Percentiles rank a stretch among this genome's conserved stretches.
Evolutionary conservation across 1,139 yeast species (phyloP).

Genomic region (Candida tetrigidarum): DNA sequence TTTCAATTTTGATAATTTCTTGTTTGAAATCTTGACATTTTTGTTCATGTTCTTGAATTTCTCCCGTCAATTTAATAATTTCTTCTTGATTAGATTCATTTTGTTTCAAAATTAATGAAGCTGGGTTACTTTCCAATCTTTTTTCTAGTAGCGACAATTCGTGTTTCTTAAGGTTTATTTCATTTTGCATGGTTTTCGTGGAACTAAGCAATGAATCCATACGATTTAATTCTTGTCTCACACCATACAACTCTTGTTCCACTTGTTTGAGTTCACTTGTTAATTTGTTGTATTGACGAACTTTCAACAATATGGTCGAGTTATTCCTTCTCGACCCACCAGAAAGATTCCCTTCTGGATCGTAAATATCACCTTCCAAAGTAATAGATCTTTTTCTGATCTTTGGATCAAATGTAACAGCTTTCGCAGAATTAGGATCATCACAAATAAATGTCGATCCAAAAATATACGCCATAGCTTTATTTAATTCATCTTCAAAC

Average conservation of each 20-base stretch:
- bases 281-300: slow-evolving; percentile 70
- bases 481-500: slow-evolving; percentile 67
- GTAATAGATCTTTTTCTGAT: slow-evolving; percentile 89
- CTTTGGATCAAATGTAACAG: slow-evolving; percentile 82
- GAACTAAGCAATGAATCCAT: slow-evolving; percentile 52
- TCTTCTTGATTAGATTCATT: slow-evolving; percentile 54
- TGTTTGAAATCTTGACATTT: slow-evolving; percentile 27
- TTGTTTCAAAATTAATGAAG: slow-evolving; percentile 57
- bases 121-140: slow-evolving; percentile 63
- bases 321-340: slow-evolving; percentile 85
- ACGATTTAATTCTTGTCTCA: slow-evolving; percentile 46
- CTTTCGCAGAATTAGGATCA: slow-evolving; percentile 87
- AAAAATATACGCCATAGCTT: slow-evolving; percentile 92
- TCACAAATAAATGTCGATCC: slow-evolving; percentile 86
- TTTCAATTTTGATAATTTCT: slow-evolving; percentile 64
- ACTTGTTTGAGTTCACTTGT: slow-evolving; percentile 42
- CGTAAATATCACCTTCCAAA: slow-evolving; percentile 90
- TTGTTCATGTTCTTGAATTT: slow-evolving; percentile 38
- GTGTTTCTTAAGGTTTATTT: slow-evolving; percentile 67
- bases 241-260: slow-evolving; percentile 40
- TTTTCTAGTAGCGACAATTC: slow-evolving; percentile 65
- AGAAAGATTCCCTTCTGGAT: slow-evolving; percentile 93
- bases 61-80: slow-evolving; percentile 46
- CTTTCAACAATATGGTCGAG: slow-evolving; percentile 61
- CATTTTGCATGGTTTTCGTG: slow-evolving; percentile 66